These are phyloP conservation scores for Pisolithus sp. DNA, from an alignment of 768 basidiomycete species.

Conservation along the genomic window DNA sequence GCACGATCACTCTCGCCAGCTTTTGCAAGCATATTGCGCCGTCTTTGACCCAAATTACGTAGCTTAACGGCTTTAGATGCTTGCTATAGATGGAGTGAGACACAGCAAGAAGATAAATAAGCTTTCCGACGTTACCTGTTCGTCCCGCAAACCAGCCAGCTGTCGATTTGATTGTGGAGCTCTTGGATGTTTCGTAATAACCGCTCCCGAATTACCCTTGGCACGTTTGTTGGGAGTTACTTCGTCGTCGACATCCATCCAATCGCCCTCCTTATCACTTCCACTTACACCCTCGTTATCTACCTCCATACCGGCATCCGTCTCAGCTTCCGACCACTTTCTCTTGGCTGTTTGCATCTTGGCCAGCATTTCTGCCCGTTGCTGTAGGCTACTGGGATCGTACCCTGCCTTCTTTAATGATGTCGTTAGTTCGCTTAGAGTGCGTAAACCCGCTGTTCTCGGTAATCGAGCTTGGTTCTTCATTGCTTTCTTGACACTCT, in stretches of 20 bases:
- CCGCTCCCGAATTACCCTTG: slow-evolving; percentile 57
- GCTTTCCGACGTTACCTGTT: slow-evolving; percentile 37
- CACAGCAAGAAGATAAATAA: slow-evolving; percentile 1
- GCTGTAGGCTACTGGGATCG: slow-evolving; percentile 82
- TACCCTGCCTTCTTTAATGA: slow-evolving; percentile 84
- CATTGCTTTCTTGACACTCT: slow-evolving; percentile 76
- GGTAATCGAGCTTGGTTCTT: slow-evolving; percentile 80
- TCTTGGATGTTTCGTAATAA: slow-evolving; percentile 43
- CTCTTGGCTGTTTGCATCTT: slow-evolving; percentile 67
- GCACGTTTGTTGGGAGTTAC: slow-evolving; percentile 51
- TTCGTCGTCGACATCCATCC: slow-evolving; percentile 51
- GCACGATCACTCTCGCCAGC: slow-evolving; percentile 87
- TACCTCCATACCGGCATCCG: slow-evolving; percentile 60
- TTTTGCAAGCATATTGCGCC: slow-evolving; percentile 81
- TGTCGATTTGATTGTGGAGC: slow-evolving; percentile 68
- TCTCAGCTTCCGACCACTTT: slow-evolving; percentile 44
- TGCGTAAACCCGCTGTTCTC: slow-evolving; percentile 62
- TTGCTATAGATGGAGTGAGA: slow-evolving; percentile 47
- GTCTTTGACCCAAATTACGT: slow-evolving; percentile 81
- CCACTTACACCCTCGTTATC: slow-evolving; percentile 51
- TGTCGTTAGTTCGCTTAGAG: slow-evolving; percentile 67
- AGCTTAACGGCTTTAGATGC: slow-evolving; percentile 71
- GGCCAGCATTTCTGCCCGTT: slow-evolving; percentile 79
- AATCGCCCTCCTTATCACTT: slow-evolving; percentile 36
- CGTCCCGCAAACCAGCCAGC: slow-evolving; percentile 73